A percentile compares a stretch with the other conserved stretches of the same genome.
Conservation (phyloP, 2,329 filamentous ascomycete genomes). For the Calonectria naviculata region DNA sequence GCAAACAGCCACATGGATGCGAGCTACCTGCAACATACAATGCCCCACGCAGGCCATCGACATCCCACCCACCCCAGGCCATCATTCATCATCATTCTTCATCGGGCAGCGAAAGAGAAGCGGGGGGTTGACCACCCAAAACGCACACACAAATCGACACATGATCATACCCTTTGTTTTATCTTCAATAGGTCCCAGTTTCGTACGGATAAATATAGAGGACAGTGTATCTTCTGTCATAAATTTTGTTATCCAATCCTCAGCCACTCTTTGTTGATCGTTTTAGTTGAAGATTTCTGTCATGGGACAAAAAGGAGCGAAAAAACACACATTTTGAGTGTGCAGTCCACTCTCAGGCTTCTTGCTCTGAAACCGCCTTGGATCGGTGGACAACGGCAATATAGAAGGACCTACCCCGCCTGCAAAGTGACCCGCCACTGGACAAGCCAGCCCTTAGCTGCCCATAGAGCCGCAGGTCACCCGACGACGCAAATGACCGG, state of each 20-base stretch:
- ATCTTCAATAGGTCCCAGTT: neutral
- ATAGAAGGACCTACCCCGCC: constrained; percentile 21
- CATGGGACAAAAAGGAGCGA: constrained; percentile 3
- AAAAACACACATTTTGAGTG: constrained; percentile 1
- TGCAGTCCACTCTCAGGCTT: neutral
- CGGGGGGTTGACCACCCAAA: constrained; percentile 16
- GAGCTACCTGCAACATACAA: constrained; percentile 21
- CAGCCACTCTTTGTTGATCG: too few relatives aligned
- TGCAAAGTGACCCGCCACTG: constrained; percentile 21
- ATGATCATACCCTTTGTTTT: neutral
- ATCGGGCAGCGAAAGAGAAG: constrained; percentile 22
- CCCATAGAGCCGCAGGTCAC: constrained; percentile 10
- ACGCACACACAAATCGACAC: constrained; percentile 1
- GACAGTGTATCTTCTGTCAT: neutral
- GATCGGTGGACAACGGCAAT: constrained; percentile 15
- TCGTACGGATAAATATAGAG: neutral
- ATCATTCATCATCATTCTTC: constrained; percentile 6
- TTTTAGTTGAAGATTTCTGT: neutral
- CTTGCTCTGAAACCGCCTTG: neutral
- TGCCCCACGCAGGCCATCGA: neutral
- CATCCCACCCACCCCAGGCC: neutral
- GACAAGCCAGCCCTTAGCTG: constrained; percentile 8
- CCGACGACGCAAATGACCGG: neutral
- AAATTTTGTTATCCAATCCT: neutral
- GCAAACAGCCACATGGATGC: constrained; percentile 20